phyloP scores from a whole-genome alignment of 257 asterid species.

The Lavandula angustifolia region DNA sequence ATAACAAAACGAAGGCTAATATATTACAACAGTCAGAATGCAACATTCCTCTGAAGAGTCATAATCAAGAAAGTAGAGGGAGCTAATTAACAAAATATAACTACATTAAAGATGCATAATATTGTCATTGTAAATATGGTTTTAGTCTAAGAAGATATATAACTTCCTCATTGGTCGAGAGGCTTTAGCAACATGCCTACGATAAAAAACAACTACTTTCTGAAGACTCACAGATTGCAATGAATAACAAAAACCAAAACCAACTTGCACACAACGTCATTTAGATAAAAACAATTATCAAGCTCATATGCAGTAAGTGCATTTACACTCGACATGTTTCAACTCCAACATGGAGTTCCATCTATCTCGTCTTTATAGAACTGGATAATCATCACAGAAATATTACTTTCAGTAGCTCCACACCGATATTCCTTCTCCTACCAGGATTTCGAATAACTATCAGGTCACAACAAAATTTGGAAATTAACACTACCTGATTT shows the following conservation, averaged over 20 bases:
- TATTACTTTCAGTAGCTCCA: conserved; percentile 16
- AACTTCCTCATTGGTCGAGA: background rate
- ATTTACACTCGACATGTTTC: background rate
- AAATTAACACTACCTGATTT: conserved; percentile 24
- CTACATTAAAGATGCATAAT: background rate
- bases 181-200: conserved; percentile 12
- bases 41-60: background rate
- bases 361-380: conserved; percentile 19
- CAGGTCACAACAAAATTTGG: conserved; percentile 14
- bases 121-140: background rate
- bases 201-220: background rate
- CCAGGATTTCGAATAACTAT: conserved; percentile 8
- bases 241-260: background rate
- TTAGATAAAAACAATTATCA: background rate
- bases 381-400: conserved; percentile 4
- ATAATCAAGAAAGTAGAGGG: conserved; percentile 1
- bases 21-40: background rate
- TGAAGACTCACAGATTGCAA: background rate
- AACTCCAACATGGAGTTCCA: conserved; percentile 5
- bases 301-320: background rate
- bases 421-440: conserved; percentile 8
- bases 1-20: background rate
- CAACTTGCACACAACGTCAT: background rate
- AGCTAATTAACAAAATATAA: background rate
- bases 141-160: background rate